Conservation (phyloP, 1,139 yeast species). For the Pneumocystis carinii region DNA sequence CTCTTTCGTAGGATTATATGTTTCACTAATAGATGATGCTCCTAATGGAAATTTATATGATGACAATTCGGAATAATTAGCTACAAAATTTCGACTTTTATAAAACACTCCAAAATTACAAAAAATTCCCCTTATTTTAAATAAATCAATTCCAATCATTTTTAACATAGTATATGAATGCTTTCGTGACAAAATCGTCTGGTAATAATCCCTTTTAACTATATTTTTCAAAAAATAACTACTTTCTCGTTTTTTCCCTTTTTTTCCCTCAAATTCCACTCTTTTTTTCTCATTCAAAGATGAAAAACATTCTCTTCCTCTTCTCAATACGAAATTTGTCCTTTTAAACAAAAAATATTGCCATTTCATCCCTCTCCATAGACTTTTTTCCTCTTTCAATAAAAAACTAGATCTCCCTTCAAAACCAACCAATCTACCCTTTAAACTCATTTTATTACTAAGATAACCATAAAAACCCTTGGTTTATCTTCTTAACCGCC, state of each 20-base stretch:
- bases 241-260: background rate
- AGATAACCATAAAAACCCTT: too few species aligned
- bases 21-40: background rate
- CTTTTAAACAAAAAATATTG: background rate
- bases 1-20: slow-evolving; percentile 24
- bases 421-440: too few species aligned
- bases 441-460: too few species aligned
- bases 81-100: background rate
- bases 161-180: background rate
- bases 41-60: slow-evolving; percentile 9
- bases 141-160: background rate
- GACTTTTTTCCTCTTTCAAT: too few species aligned
- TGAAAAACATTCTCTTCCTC: background rate
- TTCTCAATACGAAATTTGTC: background rate
- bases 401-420: too few species aligned
- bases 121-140: background rate
- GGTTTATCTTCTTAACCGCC: too few species aligned
- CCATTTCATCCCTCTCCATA: too few species aligned
- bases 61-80: slow-evolving; percentile 23
- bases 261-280: background rate
- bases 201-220: background rate
- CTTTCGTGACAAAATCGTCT: background rate
- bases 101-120: background rate
- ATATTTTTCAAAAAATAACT: background rate
- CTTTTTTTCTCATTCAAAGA: background rate